These are phyloP conservation scores for Brassica carinata DNA, from an alignment of 345 rosid genomes.

Conservation along the genomic window DNA sequence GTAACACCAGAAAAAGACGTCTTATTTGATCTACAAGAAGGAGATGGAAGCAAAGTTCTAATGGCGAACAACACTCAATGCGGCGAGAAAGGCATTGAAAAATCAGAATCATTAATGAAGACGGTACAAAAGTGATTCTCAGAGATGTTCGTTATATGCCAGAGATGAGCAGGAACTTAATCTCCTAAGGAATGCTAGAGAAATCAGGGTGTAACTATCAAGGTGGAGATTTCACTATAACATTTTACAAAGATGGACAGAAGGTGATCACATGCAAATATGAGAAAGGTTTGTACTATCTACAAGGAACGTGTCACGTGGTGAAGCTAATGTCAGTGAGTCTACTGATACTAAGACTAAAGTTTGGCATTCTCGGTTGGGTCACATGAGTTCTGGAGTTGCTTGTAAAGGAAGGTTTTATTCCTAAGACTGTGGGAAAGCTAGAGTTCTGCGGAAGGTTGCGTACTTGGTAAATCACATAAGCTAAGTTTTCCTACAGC, in stretches of 20 bases:
- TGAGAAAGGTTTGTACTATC: neutral
- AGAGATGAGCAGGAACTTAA: neutral
- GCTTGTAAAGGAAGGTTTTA: neutral
- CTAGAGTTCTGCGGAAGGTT: neutral
- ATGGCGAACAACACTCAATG: neutral
- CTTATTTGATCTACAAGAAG: neutral
- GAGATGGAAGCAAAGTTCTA: neutral
- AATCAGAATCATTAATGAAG: neutral
- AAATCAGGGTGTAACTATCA: neutral
- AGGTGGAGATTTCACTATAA: neutral
- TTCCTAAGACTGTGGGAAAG: neutral
- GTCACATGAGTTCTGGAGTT: neutral
- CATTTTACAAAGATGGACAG: neutral
- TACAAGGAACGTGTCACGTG: neutral
- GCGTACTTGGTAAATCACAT: neutral
- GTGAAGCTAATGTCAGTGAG: neutral
- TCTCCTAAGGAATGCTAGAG: neutral
- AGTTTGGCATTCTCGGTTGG: neutral
- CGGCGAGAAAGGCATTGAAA: neutral
- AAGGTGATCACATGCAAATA: neutral
- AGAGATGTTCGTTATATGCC: neutral
- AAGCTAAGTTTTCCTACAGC: neutral
- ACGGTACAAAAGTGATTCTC: neutral
- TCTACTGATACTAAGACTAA: neutral
- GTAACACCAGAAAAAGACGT: neutral